Conservation (phyloP, 108 stramenopile species). For the Schizochytrium sp. region DNA sequence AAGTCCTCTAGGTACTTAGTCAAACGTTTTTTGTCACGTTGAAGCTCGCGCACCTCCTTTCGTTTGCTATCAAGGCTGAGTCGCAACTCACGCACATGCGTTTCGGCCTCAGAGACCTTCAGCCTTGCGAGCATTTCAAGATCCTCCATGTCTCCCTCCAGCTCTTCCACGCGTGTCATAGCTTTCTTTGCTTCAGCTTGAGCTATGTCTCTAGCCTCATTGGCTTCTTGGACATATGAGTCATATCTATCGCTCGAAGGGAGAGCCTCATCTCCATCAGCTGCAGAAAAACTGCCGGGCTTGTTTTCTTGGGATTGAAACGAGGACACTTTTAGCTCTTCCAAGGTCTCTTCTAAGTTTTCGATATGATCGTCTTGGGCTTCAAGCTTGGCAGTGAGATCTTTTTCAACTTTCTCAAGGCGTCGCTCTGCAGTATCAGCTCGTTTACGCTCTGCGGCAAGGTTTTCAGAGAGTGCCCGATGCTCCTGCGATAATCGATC, state of each 20-base stretch:
- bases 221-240: too few species aligned
- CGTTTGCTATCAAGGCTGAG: background rate
- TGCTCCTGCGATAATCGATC: background rate
- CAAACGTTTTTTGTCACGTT: background rate
- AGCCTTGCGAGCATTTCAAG: slow-evolving; percentile 11
- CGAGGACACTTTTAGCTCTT: too few species aligned
- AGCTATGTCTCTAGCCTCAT: too few species aligned
- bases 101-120: background rate
- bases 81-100: background rate
- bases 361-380: background rate
- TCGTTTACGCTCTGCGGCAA: background rate
- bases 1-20: background rate
- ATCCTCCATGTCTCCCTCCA: background rate
- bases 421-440: background rate
- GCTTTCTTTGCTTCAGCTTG: background rate
- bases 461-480: slow-evolving; percentile 8
- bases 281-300: too few species aligned
- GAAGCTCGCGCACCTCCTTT: background rate
- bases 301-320: too few species aligned
- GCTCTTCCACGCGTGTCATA: background rate
- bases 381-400: background rate
- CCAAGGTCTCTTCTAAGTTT: too few species aligned
- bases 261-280: too few species aligned
- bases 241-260: too few species aligned
- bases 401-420: background rate